phyloP scores from a whole-genome alignment of 148 eudicot species.

The Silene conica region DNA sequence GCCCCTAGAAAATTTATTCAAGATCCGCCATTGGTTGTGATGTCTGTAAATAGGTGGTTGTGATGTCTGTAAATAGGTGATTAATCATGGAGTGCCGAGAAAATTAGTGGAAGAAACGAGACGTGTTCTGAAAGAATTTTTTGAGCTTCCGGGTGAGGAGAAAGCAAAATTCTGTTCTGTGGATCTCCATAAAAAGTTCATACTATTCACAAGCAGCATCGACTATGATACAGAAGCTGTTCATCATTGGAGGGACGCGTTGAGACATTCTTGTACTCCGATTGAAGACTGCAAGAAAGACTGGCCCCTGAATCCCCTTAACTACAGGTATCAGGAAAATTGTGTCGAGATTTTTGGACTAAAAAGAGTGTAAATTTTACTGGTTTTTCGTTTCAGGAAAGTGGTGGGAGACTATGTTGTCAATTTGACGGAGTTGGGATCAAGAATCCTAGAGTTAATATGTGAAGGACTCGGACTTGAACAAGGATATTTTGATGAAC shows the following conservation, averaged over 20 bases:
- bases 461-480: conserved; percentile 54
- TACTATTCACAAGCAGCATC: conserved; percentile 36
- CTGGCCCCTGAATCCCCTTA: conserved; percentile 48
- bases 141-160: conserved; percentile 35
- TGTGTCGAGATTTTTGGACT: too few relatives aligned
- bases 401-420: conserved; percentile 32
- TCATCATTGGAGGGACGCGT: conserved; percentile 49
- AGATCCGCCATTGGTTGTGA: too few relatives aligned
- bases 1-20: too few relatives aligned
- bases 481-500: conserved; percentile 29
- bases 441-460: conserved; percentile 46
- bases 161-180: conserved; percentile 28
- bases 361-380: too few relatives aligned
- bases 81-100: conserved; percentile 33
- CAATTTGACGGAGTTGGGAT: conserved; percentile 33
- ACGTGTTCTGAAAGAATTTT: conserved; percentile 40
- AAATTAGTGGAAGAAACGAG: conserved; percentile 30
- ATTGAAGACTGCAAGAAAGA: conserved; percentile 38
- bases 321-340: conserved; percentile 22
- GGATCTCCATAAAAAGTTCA: conserved; percentile 23
- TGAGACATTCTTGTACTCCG: conserved; percentile 41
- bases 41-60: too few relatives aligned
- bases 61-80: conserved; percentile 18
- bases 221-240: conserved; percentile 30
- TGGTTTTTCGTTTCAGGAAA: conserved; percentile 28